Percentiles rank a stretch among this genome's conserved stretches.
phyloP scores from a whole-genome alignment of 768 basidiomycete species.

The Auriscalpium vulgare region DNA sequence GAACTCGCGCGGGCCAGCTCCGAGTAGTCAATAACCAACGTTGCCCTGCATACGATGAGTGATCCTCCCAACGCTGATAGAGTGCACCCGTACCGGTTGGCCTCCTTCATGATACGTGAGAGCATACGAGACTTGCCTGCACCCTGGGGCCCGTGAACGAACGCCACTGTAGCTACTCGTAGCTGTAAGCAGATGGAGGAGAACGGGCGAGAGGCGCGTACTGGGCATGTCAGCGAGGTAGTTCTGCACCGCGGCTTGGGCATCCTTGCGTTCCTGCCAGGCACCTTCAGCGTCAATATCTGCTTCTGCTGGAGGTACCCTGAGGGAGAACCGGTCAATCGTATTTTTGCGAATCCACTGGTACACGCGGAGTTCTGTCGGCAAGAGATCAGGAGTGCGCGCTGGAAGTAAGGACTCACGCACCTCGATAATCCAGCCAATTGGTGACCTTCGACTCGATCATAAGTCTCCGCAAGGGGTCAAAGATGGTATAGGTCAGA shows the following conservation, averaged over 20 bases:
- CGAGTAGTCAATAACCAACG: slow-evolving; percentile 78
- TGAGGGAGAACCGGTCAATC: slow-evolving; percentile 38
- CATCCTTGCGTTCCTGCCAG: slow-evolving; percentile 84
- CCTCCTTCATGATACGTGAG: slow-evolving; percentile 40
- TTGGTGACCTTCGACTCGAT: slow-evolving; percentile 75
- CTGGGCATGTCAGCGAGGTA: slow-evolving; percentile 79
- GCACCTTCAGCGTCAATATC: slow-evolving; percentile 31
- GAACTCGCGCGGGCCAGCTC: slow-evolving; percentile 61
- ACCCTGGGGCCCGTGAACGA: slow-evolving; percentile 78
- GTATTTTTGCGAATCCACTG: slow-evolving; percentile 68
- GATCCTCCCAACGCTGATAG: not conserved
- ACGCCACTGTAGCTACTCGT: slow-evolving; percentile 56
- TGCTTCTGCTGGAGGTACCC: slow-evolving; percentile 15
- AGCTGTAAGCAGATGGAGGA: slow-evolving; percentile 2
- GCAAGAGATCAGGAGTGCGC: not conserved
- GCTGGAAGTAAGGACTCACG: slow-evolving; percentile 6
- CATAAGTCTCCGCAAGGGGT: slow-evolving; percentile 81
- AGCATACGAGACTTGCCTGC: slow-evolving; percentile 70
- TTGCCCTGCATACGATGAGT: slow-evolving; percentile 10
- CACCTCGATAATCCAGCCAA: slow-evolving; percentile 78
- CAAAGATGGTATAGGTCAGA: slow-evolving; percentile 88
- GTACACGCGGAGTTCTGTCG: slow-evolving; percentile 1
- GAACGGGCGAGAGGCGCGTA: slow-evolving; percentile 23
- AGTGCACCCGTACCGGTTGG: slow-evolving; percentile 36
- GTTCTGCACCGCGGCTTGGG: slow-evolving; percentile 52